phyloP scores from a whole-genome alignment of 2,329 filamentous ascomycete genomes.

The Calonectria ilicicola region DNA sequence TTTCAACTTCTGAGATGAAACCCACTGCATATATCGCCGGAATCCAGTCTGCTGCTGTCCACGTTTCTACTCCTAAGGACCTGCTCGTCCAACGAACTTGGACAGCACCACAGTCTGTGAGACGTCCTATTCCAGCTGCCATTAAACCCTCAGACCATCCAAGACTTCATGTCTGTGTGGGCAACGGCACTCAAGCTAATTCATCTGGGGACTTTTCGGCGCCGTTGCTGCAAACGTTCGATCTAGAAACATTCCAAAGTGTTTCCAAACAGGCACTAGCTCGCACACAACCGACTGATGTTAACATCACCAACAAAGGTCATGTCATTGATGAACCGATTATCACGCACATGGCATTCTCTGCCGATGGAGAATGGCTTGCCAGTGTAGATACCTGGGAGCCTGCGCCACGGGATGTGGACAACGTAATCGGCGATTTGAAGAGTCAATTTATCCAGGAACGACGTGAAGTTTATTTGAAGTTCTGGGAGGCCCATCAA shows the following conservation, averaged over 20 bases:
- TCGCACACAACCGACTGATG: slow-evolving; percentile 86
- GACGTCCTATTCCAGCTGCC: slow-evolving; percentile 67
- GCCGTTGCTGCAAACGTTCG: slow-evolving; percentile 83
- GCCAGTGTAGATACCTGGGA: slow-evolving; percentile 93
- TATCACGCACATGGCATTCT: slow-evolving; percentile 80
- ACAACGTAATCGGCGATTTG: slow-evolving; percentile 52
- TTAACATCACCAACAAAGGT: slow-evolving; percentile 80
- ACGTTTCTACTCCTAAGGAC: slow-evolving; percentile 63
- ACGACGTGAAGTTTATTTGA: slow-evolving; percentile 81
- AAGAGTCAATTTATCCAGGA: slow-evolving; percentile 61
- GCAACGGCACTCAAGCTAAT: slow-evolving; percentile 69
- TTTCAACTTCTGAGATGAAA: slow-evolving; percentile 90
- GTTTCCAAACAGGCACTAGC: slow-evolving; percentile 89
- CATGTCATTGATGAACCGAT: slow-evolving; percentile 81
- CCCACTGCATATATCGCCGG: slow-evolving; percentile 88
- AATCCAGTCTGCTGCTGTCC: slow-evolving; percentile 75
- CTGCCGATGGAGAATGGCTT: slow-evolving; percentile 87
- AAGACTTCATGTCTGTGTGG: slow-evolving; percentile 76
- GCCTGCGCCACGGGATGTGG: slow-evolving; percentile 77
- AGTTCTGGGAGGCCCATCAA: slow-evolving; percentile 84
- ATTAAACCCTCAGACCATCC: slow-evolving; percentile 73
- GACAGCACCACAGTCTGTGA: slow-evolving; percentile 56
- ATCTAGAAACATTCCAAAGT: slow-evolving; percentile 82
- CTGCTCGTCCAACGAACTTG: slow-evolving; percentile 65
- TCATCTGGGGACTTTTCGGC: slow-evolving; percentile 64